Evolutionary conservation across 179 eudicot genomes (phyloP).

Genomic region (Beta lomatogona): DNA sequence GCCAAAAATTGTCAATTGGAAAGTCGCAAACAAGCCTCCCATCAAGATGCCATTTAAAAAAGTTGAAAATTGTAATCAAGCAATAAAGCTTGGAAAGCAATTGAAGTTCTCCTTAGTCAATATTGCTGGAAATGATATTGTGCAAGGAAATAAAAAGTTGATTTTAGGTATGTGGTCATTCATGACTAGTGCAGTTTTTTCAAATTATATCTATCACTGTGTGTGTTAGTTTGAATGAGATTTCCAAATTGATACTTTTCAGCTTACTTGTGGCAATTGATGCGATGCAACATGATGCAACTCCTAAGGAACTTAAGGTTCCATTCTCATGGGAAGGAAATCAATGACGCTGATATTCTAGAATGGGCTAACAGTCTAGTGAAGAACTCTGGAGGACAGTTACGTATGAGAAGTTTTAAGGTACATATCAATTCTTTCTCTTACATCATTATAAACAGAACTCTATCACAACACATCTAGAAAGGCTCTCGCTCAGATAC

Average conservation of each 20-base stretch:
- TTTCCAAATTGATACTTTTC: conserved; percentile 27
- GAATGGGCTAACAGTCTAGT: conserved; percentile 85
- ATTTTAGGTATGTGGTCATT: conserved; percentile 62
- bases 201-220: too few relatives aligned
- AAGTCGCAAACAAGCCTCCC: conserved; percentile 79
- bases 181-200: neutral
- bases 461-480: neutral
- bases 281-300: conserved; percentile 91
- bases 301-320: conserved; percentile 78
- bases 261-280: conserved; percentile 96
- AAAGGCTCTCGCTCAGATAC: neutral
- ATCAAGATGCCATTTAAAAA: conserved; percentile 94
- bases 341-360: conserved; percentile 80
- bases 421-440: conserved; percentile 37
- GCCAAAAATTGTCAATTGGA: conserved; percentile 94
- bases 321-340: conserved; percentile 90
- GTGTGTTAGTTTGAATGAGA: neutral
- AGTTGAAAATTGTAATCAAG: conserved; percentile 97
- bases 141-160: conserved; percentile 88
- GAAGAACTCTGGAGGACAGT: conserved; percentile 63
- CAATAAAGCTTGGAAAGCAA: conserved; percentile 87
- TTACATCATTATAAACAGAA: neutral
- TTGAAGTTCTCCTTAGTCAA: conserved; percentile 91
- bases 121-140: conserved; percentile 95
- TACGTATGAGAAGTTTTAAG: conserved; percentile 79